A percentile compares a stretch with the other conserved stretches of the same genome.
phyloP scores from a whole-genome alignment of 768 basidiomycete genomes.

The Hebeloma cylindrosporum region DNA sequence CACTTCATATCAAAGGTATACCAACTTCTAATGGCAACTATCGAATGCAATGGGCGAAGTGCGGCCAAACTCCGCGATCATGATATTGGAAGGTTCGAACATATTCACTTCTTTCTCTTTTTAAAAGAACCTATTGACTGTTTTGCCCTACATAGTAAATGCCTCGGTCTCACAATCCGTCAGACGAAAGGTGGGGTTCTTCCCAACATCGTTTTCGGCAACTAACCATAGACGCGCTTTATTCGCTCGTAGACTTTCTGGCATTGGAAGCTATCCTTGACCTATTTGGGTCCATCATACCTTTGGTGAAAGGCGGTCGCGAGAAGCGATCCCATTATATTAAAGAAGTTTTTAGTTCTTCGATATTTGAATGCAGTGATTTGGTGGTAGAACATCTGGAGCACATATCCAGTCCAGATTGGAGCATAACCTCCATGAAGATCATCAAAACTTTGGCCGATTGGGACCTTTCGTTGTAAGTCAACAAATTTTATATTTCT shows the following conservation, averaged over 20 bases:
- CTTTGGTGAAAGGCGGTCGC: slow-evolving; percentile 36
- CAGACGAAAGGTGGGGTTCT: slow-evolving; percentile 42
- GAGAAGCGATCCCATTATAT: slow-evolving; percentile 49
- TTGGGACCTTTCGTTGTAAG: slow-evolving; percentile 50
- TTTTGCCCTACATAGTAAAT: slow-evolving; percentile 36
- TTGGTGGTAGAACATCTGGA: slow-evolving; percentile 43
- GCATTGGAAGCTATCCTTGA: slow-evolving; percentile 57
- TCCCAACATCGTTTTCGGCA: neutral
- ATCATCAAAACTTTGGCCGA: slow-evolving; percentile 49
- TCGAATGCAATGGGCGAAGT: slow-evolving; percentile 40
- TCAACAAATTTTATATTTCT: slow-evolving; percentile 2
- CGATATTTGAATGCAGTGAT: slow-evolving; percentile 34
- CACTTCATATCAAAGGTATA: slow-evolving; percentile 42
- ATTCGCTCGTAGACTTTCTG: slow-evolving; percentile 47
- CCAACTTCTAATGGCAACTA: slow-evolving; percentile 50
- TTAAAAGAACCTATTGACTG: neutral
- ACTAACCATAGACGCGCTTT: too few relatives aligned
- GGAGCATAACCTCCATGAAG: slow-evolving; percentile 51
- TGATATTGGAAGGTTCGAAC: slow-evolving; percentile 48
- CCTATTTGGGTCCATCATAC: slow-evolving; percentile 56
- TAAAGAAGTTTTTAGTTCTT: slow-evolving; percentile 47
- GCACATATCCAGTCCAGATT: slow-evolving; percentile 42
- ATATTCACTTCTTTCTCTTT: neutral
- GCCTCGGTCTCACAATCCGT: slow-evolving; percentile 49
- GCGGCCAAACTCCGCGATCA: slow-evolving; percentile 45